Conservation (phyloP, 1,139 yeast genomes). For the Magnusiomyces ingens region DNA sequence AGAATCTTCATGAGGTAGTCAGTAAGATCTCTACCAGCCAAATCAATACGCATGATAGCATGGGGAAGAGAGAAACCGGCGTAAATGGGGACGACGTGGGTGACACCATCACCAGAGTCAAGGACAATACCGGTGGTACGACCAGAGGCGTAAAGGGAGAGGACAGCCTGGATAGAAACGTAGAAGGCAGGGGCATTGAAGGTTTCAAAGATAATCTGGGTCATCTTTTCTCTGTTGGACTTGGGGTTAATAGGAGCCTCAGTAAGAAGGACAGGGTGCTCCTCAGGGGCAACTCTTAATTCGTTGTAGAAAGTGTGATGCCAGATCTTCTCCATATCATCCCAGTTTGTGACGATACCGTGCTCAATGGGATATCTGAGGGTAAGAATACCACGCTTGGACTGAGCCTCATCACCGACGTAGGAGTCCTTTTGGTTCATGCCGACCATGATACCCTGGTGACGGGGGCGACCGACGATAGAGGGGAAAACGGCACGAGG, state of each 20-base stretch:
- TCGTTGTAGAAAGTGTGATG: conserved; percentile 97
- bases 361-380: conserved; percentile 99
- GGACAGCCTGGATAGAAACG: conserved; percentile 97
- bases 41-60: conserved; percentile 96
- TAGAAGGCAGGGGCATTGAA: conserved; percentile 99
- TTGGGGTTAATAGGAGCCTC: conserved; percentile 99
- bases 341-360: conserved; percentile 99
- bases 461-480: conserved; percentile 99
- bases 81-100: conserved; percentile 99
- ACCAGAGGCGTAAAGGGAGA: conserved; percentile 97
- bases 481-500: conserved; percentile 99
- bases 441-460: conserved; percentile 97
- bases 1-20: conserved; percentile 98
- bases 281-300: conserved; percentile 98
- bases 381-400: conserved; percentile 99
- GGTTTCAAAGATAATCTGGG: conserved; percentile 97
- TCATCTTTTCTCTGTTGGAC: conserved; percentile 99
- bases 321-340: conserved; percentile 99
- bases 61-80: conserved; percentile 99
- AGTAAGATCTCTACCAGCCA: conserved; percentile 99
- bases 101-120: conserved; percentile 99
- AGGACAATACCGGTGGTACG: conserved; percentile 99
- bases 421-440: conserved; percentile 99
- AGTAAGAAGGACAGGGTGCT: conserved; percentile 95
- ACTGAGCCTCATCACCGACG: conserved; percentile 99